Percentiles rank a stretch among this genome's conserved stretches.
These are phyloP conservation scores for Cunninghamia lanceolata DNA, from an alignment of 75 land plant species.

Conservation along the genomic window DNA sequence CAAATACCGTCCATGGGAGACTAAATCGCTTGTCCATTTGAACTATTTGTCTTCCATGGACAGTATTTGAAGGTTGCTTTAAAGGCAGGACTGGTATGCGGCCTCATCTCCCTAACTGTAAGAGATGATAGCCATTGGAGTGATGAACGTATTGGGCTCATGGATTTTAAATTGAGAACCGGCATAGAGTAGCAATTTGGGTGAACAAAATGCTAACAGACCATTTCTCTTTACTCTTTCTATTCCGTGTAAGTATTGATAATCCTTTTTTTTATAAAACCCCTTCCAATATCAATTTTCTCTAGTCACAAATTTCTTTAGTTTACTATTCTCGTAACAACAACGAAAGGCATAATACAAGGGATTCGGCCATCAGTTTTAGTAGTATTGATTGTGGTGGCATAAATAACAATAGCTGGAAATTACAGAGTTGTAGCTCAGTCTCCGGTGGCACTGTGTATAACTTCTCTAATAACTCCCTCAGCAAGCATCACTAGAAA, in stretches of 20 bases:
- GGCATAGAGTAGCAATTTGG: too few relatives aligned
- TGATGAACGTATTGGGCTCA: conserved; percentile 41
- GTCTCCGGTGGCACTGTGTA: not conserved
- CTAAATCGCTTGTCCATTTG: conserved; percentile 26
- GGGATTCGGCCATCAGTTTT: not conserved
- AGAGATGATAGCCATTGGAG: conserved; percentile 43
- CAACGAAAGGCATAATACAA: not conserved
- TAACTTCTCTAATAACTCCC: conserved; percentile 14
- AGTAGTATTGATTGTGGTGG: not conserved
- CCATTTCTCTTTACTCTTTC: too few relatives aligned
- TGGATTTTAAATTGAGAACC: too few relatives aligned
- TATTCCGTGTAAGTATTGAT: too few relatives aligned
- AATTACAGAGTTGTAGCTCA: not conserved
- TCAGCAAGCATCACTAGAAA: not conserved
- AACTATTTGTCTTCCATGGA: not conserved
- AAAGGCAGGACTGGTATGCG: not conserved
- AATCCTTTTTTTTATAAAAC: too few relatives aligned
- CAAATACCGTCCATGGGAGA: too few relatives aligned
- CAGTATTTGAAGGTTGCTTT: conserved; percentile 4
- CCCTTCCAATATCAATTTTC: too few relatives aligned
- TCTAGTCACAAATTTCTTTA: too few relatives aligned
- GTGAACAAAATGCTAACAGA: too few relatives aligned
- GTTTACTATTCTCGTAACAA: too few relatives aligned
- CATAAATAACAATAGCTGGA: not conserved
- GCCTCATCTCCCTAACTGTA: conserved; percentile 34